Evolutionary conservation across 2,329 filamentous ascomycete genomes (phyloP).

Genomic region (Pseudocercospora pini-densiflorae): DNA sequence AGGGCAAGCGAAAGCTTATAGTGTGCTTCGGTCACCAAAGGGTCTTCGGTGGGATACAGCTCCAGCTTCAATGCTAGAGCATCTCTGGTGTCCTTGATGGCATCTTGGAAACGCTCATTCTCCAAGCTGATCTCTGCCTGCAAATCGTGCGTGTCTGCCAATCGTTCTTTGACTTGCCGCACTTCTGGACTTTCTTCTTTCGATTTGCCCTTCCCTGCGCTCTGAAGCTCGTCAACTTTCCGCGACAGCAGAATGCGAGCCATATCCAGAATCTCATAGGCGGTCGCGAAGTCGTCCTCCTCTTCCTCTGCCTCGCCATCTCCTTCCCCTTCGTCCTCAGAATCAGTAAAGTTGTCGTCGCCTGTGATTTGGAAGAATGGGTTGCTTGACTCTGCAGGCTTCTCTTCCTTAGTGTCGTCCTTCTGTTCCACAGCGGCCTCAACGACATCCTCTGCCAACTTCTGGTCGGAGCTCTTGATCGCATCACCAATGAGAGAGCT

Average conservation of each 20-base stretch:
- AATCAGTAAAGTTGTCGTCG: slow-evolving; percentile 91
- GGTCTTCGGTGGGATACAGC: slow-evolving; percentile 78
- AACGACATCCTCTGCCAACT: slow-evolving; percentile 47
- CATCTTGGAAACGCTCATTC: slow-evolving; percentile 87
- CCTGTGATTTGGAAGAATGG: slow-evolving; percentile 90
- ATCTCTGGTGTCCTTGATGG: slow-evolving; percentile 80
- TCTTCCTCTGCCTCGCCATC: slow-evolving; percentile 51
- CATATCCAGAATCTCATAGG: slow-evolving; percentile 67
- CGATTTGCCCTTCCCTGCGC: slow-evolving; percentile 53
- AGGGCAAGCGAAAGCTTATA: slow-evolving; percentile 95
- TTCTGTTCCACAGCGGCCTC: slow-evolving; percentile 49
- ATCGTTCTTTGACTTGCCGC: slow-evolving; percentile 76
- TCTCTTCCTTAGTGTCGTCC: slow-evolving; percentile 46
- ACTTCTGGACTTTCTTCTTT: slow-evolving; percentile 41
- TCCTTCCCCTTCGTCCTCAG: slow-evolving; percentile 59
- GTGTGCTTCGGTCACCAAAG: slow-evolving; percentile 89
- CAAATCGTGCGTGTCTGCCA: slow-evolving; percentile 91
- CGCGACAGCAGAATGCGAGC: slow-evolving; percentile 63
- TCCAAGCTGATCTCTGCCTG: slow-evolving; percentile 97
- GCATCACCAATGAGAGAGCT: slow-evolving; percentile 36
- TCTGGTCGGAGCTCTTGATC: slow-evolving; percentile 44
- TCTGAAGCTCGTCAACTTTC: slow-evolving; percentile 57
- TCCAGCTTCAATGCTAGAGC: slow-evolving; percentile 79
- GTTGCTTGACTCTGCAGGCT: slow-evolving; percentile 62
- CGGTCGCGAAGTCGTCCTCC: slow-evolving; percentile 66